A percentile compares a stretch with the other conserved stretches of the same genome.
phyloP scores from a whole-genome alignment of 257 asterid genomes.

The Handroanthus guayacan region DNA sequence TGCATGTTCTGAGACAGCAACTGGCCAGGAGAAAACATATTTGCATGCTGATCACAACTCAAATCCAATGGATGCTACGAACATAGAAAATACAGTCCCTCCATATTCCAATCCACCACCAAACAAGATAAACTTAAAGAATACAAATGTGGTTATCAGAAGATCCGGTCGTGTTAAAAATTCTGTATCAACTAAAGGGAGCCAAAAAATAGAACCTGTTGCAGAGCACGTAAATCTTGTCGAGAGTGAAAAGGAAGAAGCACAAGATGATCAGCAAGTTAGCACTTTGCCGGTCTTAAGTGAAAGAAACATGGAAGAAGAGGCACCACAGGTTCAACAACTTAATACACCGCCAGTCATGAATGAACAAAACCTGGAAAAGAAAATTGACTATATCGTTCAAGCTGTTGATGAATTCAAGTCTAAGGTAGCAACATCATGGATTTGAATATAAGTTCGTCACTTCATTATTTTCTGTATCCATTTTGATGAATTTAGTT shows the following conservation, averaged over 20 bases:
- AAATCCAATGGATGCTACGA: neutral
- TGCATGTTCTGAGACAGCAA: constrained; percentile 7
- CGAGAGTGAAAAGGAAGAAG: constrained; percentile 35
- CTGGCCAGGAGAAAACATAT: neutral
- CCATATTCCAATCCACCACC: neutral
- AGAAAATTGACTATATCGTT: constrained; percentile 39
- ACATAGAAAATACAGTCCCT: neutral
- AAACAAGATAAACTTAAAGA: constrained; percentile 3
- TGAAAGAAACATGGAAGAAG: constrained; percentile 25
- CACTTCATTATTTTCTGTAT: neutral
- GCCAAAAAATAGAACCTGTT: neutral
- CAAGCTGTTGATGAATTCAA: constrained; percentile 32
- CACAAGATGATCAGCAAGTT: constrained; percentile 7
- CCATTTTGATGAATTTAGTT: neutral
- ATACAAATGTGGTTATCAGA: neutral
- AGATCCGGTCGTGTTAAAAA: constrained; percentile 40
- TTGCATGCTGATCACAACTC: neutral
- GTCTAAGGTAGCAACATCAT: constrained; percentile 23
- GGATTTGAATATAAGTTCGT: neutral
- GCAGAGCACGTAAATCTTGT: constrained; percentile 22
- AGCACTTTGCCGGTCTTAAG: constrained; percentile 3
- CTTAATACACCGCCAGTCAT: neutral
- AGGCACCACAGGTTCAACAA: constrained; percentile 1
- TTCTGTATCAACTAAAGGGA: neutral
- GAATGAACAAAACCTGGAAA: constrained; percentile 23